Evolutionary conservation across 495 filamentous ascomycete species (phyloP), one percentile per base, ranked within the genome.

Genomic region (Extremus antarcticus): DNA sequence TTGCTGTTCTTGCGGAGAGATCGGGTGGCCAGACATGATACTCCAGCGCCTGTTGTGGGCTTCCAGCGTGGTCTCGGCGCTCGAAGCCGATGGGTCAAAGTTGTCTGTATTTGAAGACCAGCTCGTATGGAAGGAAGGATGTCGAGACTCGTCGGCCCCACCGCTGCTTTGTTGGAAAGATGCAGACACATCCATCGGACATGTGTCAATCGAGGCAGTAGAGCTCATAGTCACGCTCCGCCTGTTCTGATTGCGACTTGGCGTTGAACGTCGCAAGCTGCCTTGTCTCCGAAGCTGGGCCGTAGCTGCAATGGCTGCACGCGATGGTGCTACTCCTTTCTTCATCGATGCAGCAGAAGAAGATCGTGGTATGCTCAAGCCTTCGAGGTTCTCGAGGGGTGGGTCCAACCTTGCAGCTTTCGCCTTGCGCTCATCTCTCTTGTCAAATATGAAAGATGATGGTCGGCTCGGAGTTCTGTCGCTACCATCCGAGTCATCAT

Each of bases 1-100:
- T 25, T 48, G 46, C 20, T 48, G 46, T 48, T 32, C 84, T 2
- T 80, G 82, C 9, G 88, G 86, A 11, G 87, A 88, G 20, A 68
- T 70, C 53, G 48, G 29, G 25, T 32, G 46, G 38, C 63, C 62
- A 39, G 67, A 66, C 24, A 67, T 65, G 51, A 64, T 62, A 17
- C 65, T 63, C 68, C 68, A 71, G 47, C 69, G 66, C 47, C 68
- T 61, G 47, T 71, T 70, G 54, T 71, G 68, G 11, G 61, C 66
- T 47, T 67, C 57, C 40, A 70, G 62, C 1, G 59, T 57, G 25
- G 47, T 43, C 51, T 56, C 55, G 16, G 40, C 25, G 16, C 22
- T 16, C 2, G 54, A 40, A 43, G 47, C n/a, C 19, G 47, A 32
- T 17, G 47, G 20, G 23, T 29, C 47, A 24, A 49, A 21, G 25